Evolutionary conservation across 305 asterid species (phyloP), one percentile per base, ranked within the genome.

Genomic region (Rubia peregrina): DNA sequence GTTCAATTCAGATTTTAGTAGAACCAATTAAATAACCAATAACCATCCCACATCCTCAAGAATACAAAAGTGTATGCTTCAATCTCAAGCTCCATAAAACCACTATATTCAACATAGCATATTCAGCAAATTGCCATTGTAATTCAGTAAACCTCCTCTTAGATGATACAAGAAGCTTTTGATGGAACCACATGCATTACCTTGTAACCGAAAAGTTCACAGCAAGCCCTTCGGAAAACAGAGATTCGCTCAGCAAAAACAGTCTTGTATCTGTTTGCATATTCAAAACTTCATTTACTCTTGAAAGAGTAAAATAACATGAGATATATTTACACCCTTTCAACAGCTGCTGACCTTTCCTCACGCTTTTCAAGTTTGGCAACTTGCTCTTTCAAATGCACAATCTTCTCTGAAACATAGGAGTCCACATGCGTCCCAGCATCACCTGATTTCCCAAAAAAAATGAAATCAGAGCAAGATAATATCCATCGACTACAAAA

Each of bases 171-270:
- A 63, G 43, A 72, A 64, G 68, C 74, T 38, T 53, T 62, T 63
- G 68, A 21, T 41, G 74, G 53, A 41, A 48, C 55, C 13, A 73
- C 60, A 80, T 65, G 65, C 16, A 43, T 67, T 88, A 93, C 97
- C 98, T 94, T 89, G 85, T 94, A 94, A 79, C 97, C 98, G 79
- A 94, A 94, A 74, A 91, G 96, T 77, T 89, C 98, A 79, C 97
- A 91, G 87, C 97, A 93, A 24, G 98, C 98, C 79, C 96, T 88
- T 82, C 98, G 84, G 79, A 93, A 93, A 73, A 93, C 98, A 71
- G 98, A 89, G 74, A 93, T 93, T 83, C 96, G 80, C 79, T 93
- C 98, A 0, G 97, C 97, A 82, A 93, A 93, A 70, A 91, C 98
- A 43, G 96, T 82, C 89, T 87, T 91, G 87, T 93, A 91, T 79